These are phyloP conservation scores for Phytophthora fragariae DNA, from an alignment of 352 stramenopile genomes.

Conservation along the genomic window DNA sequence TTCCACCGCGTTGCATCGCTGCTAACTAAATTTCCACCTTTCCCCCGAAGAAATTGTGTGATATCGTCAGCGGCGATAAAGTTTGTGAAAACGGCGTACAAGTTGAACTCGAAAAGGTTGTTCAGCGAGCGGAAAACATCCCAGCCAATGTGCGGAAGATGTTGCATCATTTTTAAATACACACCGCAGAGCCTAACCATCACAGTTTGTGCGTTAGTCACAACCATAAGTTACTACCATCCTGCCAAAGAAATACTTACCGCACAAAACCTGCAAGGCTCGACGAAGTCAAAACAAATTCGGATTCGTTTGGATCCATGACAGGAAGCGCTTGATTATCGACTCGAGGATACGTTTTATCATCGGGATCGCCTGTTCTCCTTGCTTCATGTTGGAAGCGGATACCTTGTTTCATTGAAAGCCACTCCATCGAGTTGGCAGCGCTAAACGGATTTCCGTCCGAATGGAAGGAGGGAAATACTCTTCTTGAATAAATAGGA, in stretches of 20 bases:
- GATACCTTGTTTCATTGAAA: slow-evolving; percentile 65
- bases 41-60: slow-evolving; percentile 55
- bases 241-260: slow-evolving; percentile 34
- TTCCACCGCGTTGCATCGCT: slow-evolving; percentile 49
- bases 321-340: slow-evolving; percentile 35
- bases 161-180: slow-evolving; percentile 91
- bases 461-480: slow-evolving; percentile 69
- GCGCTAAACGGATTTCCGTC: slow-evolving; percentile 74
- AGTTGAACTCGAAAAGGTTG: slow-evolving; percentile 82
- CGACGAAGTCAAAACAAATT: slow-evolving; percentile 80
- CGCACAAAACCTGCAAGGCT: slow-evolving; percentile 75
- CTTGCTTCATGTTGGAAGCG: slow-evolving; percentile 53
- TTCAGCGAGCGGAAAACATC: slow-evolving; percentile 78
- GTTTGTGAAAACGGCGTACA: slow-evolving; percentile 80
- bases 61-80: slow-evolving; percentile 61
- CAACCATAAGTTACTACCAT: neutral
- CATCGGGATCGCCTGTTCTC: slow-evolving; percentile 1
- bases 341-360: slow-evolving; percentile 11
- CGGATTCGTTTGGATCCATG: slow-evolving; percentile 51
- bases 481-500: slow-evolving; percentile 72
- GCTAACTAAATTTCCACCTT: slow-evolving; percentile 28
- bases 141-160: slow-evolving; percentile 76
- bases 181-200: slow-evolving; percentile 71
- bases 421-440: slow-evolving; percentile 60
- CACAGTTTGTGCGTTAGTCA: slow-evolving; percentile 10